Evolutionary conservation across 1,139 yeast species (phyloP), one percentile per base, ranked within the genome.

Genomic region (Pneumocystis canis): DNA sequence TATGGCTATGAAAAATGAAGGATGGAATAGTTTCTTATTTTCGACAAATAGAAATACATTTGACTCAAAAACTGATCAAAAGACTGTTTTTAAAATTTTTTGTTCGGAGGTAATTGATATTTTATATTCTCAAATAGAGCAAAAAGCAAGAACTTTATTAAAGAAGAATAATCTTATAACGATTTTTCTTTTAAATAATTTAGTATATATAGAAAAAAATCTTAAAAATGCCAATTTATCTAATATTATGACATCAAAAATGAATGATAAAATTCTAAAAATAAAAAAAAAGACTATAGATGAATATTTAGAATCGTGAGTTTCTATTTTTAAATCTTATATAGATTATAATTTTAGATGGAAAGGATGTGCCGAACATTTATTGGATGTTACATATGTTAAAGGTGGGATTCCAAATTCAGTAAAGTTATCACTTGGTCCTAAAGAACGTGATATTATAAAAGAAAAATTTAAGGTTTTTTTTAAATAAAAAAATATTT

Each of bases 381-480:
- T 90, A 63, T 84, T 68, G 76, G 89, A 84, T 67, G 85, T 84
- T 74, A 83, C 90, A 2, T 79, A 80, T 33, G 82, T 84, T 37
- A 78, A 79, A 30, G 79, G 79, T 47, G 78, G 80, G 61, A 75
- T 78, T 5, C 78, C 77, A 64, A 61, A 69, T 61, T 63, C 72
- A 65, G 60, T 70, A 64, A 65, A 72, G 67, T 74, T 60, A 59
- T 47, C 77, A 65, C 73, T 78, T 64, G 74, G 83, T 3, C 79
- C 82, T 41, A 90, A 89, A 70, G 95, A 90, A 68, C 83, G 84
- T 66, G 97, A 89, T 62, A 82, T 80, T 64, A 83, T 90, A 65
- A 94, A 92, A 71, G 97, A 92, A 66, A 84, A 88, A 70, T 90
- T 89, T 76, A 82, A 80, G 68, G 82, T 78, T 33, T 32, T 39